Evolutionary conservation across 768 basidiomycete genomes (phyloP).

Genomic region (Amanita molliuscula): DNA sequence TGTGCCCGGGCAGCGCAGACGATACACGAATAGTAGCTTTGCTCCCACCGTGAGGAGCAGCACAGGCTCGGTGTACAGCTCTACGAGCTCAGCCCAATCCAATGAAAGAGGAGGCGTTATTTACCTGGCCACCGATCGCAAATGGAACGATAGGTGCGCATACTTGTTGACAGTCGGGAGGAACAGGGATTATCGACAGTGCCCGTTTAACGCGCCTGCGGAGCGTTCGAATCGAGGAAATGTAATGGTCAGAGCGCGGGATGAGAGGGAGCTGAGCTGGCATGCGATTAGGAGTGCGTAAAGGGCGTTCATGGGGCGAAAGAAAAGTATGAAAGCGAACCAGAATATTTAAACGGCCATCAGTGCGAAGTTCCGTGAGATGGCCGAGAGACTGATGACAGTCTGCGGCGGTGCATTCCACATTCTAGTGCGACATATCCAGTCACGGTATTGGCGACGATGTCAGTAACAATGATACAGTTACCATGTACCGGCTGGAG

Average conservation of each 20-base stretch:
- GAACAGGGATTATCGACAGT: background rate
- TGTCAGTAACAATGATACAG: no score
- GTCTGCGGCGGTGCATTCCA: no score
- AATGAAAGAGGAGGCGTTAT: background rate
- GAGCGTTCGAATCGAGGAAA: background rate
- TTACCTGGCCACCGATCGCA: constrained; percentile 1
- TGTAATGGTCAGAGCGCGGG: background rate
- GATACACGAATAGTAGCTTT: constrained; percentile 30
- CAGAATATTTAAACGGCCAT: background rate
- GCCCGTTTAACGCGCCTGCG: background rate
- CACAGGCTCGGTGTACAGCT: constrained; percentile 21
- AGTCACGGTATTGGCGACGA: no score
- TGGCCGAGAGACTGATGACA: no score
- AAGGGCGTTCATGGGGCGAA: background rate
- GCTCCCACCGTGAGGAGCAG: constrained; percentile 29
- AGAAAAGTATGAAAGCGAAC: background rate
- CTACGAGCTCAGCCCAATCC: constrained; percentile 10
- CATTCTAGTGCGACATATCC: no score
- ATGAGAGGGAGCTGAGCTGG: background rate
- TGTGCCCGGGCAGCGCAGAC: constrained; percentile 23
- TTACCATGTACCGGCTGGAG: no score
- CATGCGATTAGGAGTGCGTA: background rate
- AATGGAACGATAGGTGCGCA: constrained; percentile 4
- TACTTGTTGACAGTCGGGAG: background rate
- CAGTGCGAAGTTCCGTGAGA: background rate